These are phyloP conservation scores for Colletotrichum destructivum DNA, from an alignment of 2,329 filamentous ascomycete genomes.

Conservation along the genomic window DNA sequence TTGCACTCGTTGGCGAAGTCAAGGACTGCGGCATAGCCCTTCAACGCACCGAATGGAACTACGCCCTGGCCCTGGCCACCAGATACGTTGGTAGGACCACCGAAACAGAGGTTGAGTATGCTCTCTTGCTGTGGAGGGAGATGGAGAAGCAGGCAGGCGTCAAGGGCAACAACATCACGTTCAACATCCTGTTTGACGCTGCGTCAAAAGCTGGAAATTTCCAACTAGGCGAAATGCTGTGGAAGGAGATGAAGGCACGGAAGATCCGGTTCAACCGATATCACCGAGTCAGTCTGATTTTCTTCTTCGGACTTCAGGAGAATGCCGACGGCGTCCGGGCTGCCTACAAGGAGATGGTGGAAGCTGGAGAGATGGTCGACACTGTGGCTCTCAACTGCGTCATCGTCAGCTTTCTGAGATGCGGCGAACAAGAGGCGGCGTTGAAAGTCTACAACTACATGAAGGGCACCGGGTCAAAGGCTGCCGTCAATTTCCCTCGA, in stretches of 20 bases:
- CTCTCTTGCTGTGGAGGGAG: slow-evolving; percentile 85
- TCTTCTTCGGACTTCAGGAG: slow-evolving; percentile 82
- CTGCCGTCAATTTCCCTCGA: slow-evolving; percentile 56
- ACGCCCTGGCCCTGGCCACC: slow-evolving; percentile 84
- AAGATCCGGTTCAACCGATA: slow-evolving; percentile 81
- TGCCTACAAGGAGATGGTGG: slow-evolving; percentile 87
- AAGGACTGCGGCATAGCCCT: slow-evolving; percentile 80
- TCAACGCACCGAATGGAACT: slow-evolving; percentile 82
- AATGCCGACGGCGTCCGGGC: slow-evolving; percentile 82
- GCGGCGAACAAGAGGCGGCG: slow-evolving; percentile 82
- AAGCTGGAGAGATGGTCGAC: slow-evolving; percentile 89
- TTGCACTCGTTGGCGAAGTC: slow-evolving; percentile 87
- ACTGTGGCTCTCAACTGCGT: slow-evolving; percentile 89
- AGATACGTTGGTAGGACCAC: slow-evolving; percentile 76
- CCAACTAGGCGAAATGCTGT: slow-evolving; percentile 85
- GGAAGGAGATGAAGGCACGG: slow-evolving; percentile 83
- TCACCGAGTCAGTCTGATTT: slow-evolving; percentile 86
- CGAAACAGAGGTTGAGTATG: slow-evolving; percentile 74
- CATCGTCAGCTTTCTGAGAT: slow-evolving; percentile 82
- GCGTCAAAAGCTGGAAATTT: slow-evolving; percentile 90
- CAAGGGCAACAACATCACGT: slow-evolving; percentile 82
- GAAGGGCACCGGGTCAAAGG: slow-evolving; percentile 72
- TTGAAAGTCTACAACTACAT: slow-evolving; percentile 88
- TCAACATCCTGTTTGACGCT: slow-evolving; percentile 93
- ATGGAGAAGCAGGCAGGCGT: slow-evolving; percentile 85